These are phyloP conservation scores for Phytopythium delawarense DNA, from an alignment of 352 stramenopile genomes.

Conservation along the genomic window DNA sequence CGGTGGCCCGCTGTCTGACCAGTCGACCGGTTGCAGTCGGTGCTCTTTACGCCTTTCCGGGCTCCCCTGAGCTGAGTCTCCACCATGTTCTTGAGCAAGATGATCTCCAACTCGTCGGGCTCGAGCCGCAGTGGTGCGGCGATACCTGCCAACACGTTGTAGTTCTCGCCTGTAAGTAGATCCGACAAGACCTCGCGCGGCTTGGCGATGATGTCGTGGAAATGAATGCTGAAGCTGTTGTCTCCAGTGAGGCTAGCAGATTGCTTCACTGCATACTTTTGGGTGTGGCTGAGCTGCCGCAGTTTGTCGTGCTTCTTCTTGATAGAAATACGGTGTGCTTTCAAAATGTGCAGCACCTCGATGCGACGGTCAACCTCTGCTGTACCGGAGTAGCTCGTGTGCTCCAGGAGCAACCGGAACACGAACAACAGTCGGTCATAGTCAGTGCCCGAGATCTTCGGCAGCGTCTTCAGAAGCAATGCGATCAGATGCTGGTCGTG, in stretches of 20 bases:
- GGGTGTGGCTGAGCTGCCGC: neutral
- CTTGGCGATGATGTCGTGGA: conserved; percentile 63
- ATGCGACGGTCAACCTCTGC: conserved; percentile 60
- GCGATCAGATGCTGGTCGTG: conserved; percentile 60
- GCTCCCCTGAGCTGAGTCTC: neutral
- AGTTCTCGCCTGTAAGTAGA: conserved; percentile 44
- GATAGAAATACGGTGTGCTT: conserved; percentile 20
- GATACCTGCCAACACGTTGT: conserved; percentile 42
- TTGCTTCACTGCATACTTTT: neutral
- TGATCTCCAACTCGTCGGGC: conserved; percentile 66
- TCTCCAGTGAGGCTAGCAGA: neutral
- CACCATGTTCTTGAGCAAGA: conserved; percentile 72
- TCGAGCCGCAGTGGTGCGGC: conserved; percentile 51
- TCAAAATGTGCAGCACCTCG: conserved; percentile 53
- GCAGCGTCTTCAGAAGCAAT: conserved; percentile 53
- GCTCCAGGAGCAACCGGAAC: conserved; percentile 61
- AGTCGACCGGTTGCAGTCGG: neutral
- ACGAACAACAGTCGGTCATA: conserved; percentile 75
- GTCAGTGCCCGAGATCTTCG: conserved; percentile 44
- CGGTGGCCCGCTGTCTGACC: neutral
- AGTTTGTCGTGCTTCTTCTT: conserved; percentile 3
- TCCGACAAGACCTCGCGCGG: conserved; percentile 48
- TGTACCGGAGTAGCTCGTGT: conserved; percentile 46
- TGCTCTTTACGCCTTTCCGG: neutral
- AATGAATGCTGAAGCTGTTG: conserved; percentile 10